Evolutionary conservation across 2,329 filamentous ascomycete genomes (phyloP).

Genomic region (Sporothrix phasma): DNA sequence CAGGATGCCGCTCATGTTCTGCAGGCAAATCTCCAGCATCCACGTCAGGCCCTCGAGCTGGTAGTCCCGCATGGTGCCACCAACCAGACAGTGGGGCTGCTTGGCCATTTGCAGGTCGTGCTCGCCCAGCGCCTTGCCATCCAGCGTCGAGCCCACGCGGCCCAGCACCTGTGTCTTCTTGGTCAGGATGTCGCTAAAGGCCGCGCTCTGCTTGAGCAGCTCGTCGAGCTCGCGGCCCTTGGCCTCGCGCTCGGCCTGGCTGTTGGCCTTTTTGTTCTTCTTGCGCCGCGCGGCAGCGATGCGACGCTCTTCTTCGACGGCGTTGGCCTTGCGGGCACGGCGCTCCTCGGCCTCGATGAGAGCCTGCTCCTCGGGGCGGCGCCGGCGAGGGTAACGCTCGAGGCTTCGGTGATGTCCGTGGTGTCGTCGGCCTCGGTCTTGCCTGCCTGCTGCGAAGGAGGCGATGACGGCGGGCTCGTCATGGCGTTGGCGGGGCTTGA

Average conservation of each 20-base stretch:
- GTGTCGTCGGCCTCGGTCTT: not conserved
- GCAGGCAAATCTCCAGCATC: slow-evolving; percentile 73
- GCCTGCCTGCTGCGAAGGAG: not conserved
- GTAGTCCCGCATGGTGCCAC: slow-evolving; percentile 87
- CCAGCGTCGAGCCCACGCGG: slow-evolving; percentile 49
- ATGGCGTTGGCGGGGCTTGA: slow-evolving; percentile 4
- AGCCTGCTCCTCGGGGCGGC: slow-evolving; percentile 8
- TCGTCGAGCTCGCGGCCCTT: slow-evolving; percentile 52
- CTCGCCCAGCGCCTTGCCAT: slow-evolving; percentile 50
- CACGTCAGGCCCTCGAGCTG: slow-evolving; percentile 91
- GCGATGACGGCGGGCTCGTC: slow-evolving; percentile 16
- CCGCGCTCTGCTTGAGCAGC: slow-evolving; percentile 47
- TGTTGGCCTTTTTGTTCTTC: slow-evolving; percentile 39
- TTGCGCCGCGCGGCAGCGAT: slow-evolving; percentile 29
- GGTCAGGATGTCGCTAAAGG: slow-evolving; percentile 53
- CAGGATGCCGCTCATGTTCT: slow-evolving; percentile 82
- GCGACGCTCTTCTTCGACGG: slow-evolving; percentile 35
- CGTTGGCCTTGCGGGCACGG: slow-evolving; percentile 37
- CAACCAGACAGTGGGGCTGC: slow-evolving; percentile 75
- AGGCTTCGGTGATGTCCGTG: not conserved
- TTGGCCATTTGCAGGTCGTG: slow-evolving; percentile 68
- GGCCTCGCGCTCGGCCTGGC: slow-evolving; percentile 43
- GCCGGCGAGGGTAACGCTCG: not conserved
- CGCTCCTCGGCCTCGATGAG: slow-evolving; percentile 33
- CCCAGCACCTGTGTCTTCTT: slow-evolving; percentile 54